Base-by-base conservation (phyloP, 257 asterid genomes). In the Scutellaria baicalensis region DNA sequence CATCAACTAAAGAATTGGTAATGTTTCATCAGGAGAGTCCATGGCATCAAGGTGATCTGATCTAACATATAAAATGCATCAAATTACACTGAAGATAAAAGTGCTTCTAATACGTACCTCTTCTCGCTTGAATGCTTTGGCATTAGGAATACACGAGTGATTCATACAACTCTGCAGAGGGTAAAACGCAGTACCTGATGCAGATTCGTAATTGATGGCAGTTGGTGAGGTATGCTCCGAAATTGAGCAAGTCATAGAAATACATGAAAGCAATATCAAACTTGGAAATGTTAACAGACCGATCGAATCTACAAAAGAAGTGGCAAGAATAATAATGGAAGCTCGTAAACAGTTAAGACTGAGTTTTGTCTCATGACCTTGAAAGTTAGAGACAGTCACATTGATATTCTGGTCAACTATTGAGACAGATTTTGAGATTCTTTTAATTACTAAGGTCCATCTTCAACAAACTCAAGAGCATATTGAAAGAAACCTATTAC, bases 131-230 rank as follows among this genome's bases (percentile, higher is more conserved):
- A 87, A 93, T 43, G 99, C 96, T 82, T 79, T 93, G 27, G 95
- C 96, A 76, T 91, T 91, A 43, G 97, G 99, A 77, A 68, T 48
- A 75, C 99, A 93, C 0, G 96, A 91, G 82, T 93, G 99, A 69
- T 93, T 93, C 86, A 91, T 89, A 73, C 97, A 93, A 59, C 99
- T 91, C 81, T 89, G 99, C 71, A 93, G 40, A 47, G 97, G 97
- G 77, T 80, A 89, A 82, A 93, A 93, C 9, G 96, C 96, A 56
- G 95, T 84, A 59, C 99, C 98, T 93, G 80, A 73, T 21, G 77
- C 74, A 82, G 72, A 83, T 64, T 55, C 36, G 58, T 3, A 9
- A 17, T 14, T 42, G 13, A 43, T 6, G 55, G 33, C 8, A 14
- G 54, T 43, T 6, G 23, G n/a, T 21, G 38, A 44, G 39, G 12